A percentile compares a stretch with the other conserved stretches of the same genome.
Conservation (phyloP, 2,329 filamentous ascomycete species). For the Trichoderma sp. region DNA sequence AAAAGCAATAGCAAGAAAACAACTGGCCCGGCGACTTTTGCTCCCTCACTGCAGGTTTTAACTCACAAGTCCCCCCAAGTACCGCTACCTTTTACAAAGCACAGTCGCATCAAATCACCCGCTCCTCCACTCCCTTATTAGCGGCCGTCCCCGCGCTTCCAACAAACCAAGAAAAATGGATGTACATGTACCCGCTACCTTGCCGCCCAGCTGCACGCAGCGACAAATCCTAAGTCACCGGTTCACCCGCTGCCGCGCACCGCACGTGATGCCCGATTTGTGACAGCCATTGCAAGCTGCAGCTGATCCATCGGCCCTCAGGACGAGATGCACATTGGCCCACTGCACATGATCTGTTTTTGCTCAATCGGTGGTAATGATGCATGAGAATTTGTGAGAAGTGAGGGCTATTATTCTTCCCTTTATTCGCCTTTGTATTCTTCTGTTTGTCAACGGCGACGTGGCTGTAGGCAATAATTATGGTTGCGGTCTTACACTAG, state of each 20-base stretch:
- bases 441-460: too few relatives aligned
- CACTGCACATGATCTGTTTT: neutral
- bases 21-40: neutral
- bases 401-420: neutral
- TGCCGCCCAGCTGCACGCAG: neutral
- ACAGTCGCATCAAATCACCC: neutral
- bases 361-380: neutral
- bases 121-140: neutral
- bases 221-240: neutral
- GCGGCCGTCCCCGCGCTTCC: neutral
- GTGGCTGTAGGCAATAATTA: neutral
- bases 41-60: neutral
- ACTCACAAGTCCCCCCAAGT: neutral
- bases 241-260: neutral
- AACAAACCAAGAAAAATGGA: neutral
- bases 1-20: neutral
- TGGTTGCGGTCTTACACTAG: neutral
- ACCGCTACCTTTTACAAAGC: neutral
- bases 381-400: neutral
- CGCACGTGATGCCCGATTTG: slow-evolving; percentile 11
- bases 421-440: neutral
- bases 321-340: neutral
- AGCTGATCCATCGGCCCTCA: neutral
- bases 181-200: neutral
- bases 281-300: neutral